Conservation (phyloP, 352 stramenopile species). For the Pythium myriotylum region DNA sequence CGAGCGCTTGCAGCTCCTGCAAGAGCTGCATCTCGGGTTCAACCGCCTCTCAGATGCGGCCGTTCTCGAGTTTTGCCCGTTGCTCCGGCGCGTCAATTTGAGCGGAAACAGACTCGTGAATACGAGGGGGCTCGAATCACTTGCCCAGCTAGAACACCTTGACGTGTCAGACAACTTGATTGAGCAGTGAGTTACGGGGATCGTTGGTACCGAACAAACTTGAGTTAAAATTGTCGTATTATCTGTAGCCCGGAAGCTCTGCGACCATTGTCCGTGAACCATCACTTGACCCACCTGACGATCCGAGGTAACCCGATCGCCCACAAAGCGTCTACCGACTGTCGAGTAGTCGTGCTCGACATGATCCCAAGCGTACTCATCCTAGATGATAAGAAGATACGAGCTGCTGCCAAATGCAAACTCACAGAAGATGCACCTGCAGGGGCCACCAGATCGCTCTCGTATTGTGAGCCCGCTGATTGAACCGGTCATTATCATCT, state of each 20-base stretch:
- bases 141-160: constrained; percentile 58
- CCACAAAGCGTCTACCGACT: constrained; percentile 47
- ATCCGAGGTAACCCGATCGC: constrained; percentile 71
- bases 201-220: not conserved
- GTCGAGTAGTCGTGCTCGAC: constrained; percentile 67
- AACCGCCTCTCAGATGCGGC: constrained; percentile 66
- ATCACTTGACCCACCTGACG: constrained; percentile 66
- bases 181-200: constrained; percentile 45
- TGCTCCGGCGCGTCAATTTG: constrained; percentile 61
- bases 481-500: too few species aligned
- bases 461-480: constrained; percentile 79
- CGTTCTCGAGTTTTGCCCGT: constrained; percentile 65
- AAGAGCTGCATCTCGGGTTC: constrained; percentile 71
- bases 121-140: constrained; percentile 69
- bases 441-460: constrained; percentile 61
- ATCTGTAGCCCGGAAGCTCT: constrained; percentile 57
- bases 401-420: constrained; percentile 48
- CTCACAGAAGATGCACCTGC: constrained; percentile 1
- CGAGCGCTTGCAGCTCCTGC: constrained; percentile 61
- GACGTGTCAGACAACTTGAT: constrained; percentile 81
- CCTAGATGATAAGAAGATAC: constrained; percentile 79
- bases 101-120: constrained; percentile 69
- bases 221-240: too few species aligned
- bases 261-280: constrained; percentile 63
- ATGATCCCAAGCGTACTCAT: constrained; percentile 77